phyloP scores from a whole-genome alignment of 495 filamentous ascomycete species.

The Staphylotrichum longicolle region DNA sequence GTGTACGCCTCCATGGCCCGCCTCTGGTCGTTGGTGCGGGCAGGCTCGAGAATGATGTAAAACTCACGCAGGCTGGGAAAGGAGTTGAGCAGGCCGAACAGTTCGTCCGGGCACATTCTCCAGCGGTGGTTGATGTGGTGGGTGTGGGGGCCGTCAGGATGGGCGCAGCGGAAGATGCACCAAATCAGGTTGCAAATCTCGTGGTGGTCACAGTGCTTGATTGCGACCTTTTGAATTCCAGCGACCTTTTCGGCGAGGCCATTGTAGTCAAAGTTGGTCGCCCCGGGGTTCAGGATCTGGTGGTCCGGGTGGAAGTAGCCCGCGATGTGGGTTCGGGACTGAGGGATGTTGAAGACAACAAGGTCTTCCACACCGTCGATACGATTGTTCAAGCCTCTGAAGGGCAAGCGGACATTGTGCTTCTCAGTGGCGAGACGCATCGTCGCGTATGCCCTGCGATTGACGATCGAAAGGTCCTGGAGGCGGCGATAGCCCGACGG shows the following conservation, averaged over 20 bases:
- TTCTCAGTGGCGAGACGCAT: neutral
- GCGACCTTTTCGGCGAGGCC: neutral
- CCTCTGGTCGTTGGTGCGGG: neutral
- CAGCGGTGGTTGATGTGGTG: neutral
- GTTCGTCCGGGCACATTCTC: slow-evolving; percentile 17
- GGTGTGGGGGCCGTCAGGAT: too few species aligned
- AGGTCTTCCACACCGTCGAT: slow-evolving; percentile 14
- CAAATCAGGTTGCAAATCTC: neutral
- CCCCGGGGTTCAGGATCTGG: neutral
- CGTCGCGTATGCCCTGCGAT: neutral
- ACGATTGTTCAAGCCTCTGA: neutral
- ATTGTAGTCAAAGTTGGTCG: neutral
- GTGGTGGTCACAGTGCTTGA: neutral
- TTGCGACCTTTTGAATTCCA: neutral
- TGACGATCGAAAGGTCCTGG: neutral
- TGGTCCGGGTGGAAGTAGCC: slow-evolving; percentile 8
- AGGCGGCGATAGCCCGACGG: slow-evolving; percentile 13
- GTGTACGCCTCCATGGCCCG: neutral
- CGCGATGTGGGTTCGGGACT: too few species aligned
- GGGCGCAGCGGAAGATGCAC: slow-evolving; percentile 11
- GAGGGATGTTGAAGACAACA: slow-evolving; percentile 7
- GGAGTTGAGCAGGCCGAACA: slow-evolving; percentile 21
- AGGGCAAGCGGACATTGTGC: neutral
- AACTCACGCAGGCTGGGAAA: slow-evolving; percentile 28
- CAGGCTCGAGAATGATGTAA: slow-evolving; percentile 23